phyloP scores from a whole-genome alignment of 2,329 filamentous ascomycete genomes.

The Anthostomella pinea region DNA sequence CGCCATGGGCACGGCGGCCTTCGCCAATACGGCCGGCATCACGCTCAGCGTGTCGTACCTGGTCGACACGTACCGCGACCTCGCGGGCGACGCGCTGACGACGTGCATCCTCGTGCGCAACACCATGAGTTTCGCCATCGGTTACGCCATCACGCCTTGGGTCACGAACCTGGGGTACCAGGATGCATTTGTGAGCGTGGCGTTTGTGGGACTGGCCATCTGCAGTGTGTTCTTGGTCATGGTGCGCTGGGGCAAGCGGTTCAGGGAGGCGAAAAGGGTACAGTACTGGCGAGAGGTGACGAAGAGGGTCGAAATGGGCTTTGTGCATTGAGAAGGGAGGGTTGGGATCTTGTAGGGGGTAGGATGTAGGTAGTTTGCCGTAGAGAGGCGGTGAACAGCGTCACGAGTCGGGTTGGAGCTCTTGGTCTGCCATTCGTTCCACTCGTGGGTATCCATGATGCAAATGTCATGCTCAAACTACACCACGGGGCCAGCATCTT shows the following conservation, averaged over 20 bases:
- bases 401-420: too few species aligned
- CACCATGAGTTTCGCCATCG: conserved; percentile 38
- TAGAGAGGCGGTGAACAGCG: too few species aligned
- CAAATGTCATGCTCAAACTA: too few species aligned
- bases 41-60: conserved; percentile 39
- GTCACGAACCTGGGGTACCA: conserved; percentile 40
- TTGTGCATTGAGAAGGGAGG: too few species aligned
- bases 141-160: conserved; percentile 46
- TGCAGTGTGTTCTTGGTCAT: conserved; percentile 30
- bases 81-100: conserved; percentile 38
- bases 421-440: too few species aligned
- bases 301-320: conserved; percentile 27
- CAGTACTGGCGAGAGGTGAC: conserved; percentile 31
- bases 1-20: conserved; percentile 37
- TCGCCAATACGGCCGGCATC: conserved; percentile 34
- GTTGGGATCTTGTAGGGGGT: too few species aligned
- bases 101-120: conserved; percentile 41
- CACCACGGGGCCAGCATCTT: too few species aligned
- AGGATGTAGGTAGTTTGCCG: too few species aligned
- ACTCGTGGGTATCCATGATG: too few species aligned
- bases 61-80: conserved; percentile 40
- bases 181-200: conserved; percentile 41
- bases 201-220: conserved; percentile 30
- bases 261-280: conserved; percentile 26
- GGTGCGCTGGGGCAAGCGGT: conserved; percentile 30